Conservation (phyloP, 306 rosid genomes). For the Rubus parviflorus region DNA sequence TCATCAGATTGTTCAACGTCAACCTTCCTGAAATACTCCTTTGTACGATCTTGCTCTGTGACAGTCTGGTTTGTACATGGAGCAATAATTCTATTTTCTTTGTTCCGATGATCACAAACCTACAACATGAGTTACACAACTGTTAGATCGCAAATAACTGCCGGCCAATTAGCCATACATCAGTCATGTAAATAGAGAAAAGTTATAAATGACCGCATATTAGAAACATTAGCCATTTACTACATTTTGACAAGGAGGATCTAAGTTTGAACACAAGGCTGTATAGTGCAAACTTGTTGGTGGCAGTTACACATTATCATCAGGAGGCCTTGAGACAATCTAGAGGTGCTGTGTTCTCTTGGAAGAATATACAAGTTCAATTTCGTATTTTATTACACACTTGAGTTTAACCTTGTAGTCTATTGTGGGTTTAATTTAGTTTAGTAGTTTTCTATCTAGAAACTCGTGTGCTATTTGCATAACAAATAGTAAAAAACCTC, state of each 20-base stretch:
- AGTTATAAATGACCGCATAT: background rate
- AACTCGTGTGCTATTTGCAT: background rate
- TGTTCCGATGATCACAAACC: conserved; percentile 63
- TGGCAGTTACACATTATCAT: background rate
- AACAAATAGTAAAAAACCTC: background rate
- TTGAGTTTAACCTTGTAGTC: background rate
- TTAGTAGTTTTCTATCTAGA: background rate
- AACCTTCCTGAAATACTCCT: conserved; percentile 55
- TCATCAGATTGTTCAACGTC: conserved; percentile 50
- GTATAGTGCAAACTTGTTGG: background rate
- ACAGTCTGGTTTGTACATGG: conserved; percentile 42
- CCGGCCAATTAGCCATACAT: conserved; percentile 18
- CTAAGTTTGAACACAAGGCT: background rate
- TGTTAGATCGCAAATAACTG: conserved; percentile 29
- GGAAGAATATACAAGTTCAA: background rate
- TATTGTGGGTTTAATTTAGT: background rate
- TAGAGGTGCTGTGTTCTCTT: background rate
- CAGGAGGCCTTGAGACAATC: background rate
- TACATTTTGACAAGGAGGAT: background rate
- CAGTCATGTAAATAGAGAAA: background rate
- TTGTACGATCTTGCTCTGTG: conserved; percentile 43
- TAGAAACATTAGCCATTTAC: background rate
- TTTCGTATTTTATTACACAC: background rate
- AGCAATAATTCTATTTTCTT: conserved; percentile 48
- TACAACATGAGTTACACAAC: conserved; percentile 37